Percentiles rank a stretch among this genome's conserved stretches.
Conservation (phyloP, 2,329 filamentous ascomycete species). For the Talaromyces pinophilus region DNA sequence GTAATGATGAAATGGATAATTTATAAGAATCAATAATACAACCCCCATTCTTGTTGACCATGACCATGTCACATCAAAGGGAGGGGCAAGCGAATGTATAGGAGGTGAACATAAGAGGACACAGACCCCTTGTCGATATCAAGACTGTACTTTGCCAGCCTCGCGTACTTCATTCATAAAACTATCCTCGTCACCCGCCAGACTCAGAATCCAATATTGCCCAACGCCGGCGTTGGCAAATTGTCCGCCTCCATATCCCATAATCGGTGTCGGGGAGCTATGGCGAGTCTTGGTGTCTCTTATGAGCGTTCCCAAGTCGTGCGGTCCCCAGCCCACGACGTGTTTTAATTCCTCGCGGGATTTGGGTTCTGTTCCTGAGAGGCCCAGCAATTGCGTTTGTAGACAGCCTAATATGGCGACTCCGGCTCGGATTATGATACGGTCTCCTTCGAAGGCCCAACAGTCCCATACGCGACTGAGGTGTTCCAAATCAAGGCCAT, state of each 20-base stretch:
- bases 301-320: conserved; percentile 34
- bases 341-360: conserved; percentile 36
- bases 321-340: conserved; percentile 43
- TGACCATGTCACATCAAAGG: neutral
- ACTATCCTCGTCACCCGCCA: conserved; percentile 43
- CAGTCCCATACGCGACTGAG: conserved; percentile 62
- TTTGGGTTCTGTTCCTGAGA: conserved; percentile 40
- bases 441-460: conserved; percentile 62
- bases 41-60: neutral
- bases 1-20: neutral
- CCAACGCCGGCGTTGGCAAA: conserved; percentile 40
- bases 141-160: conserved; percentile 43
- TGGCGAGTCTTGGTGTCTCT: conserved; percentile 35
- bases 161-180: conserved; percentile 47
- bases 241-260: conserved; percentile 38
- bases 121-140: conserved; percentile 18
- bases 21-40: neutral
- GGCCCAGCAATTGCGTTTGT: conserved; percentile 45
- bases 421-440: conserved; percentile 48
- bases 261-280: conserved; percentile 37
- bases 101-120: conserved; percentile 6
- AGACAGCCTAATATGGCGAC: conserved; percentile 48
- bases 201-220: conserved; percentile 45
- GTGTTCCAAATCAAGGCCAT: conserved; percentile 55
- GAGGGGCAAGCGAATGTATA: neutral